Base-by-base conservation (phyloP, 1,284 basidiomycete genomes). In the Microbotryum violaceum region DNA sequence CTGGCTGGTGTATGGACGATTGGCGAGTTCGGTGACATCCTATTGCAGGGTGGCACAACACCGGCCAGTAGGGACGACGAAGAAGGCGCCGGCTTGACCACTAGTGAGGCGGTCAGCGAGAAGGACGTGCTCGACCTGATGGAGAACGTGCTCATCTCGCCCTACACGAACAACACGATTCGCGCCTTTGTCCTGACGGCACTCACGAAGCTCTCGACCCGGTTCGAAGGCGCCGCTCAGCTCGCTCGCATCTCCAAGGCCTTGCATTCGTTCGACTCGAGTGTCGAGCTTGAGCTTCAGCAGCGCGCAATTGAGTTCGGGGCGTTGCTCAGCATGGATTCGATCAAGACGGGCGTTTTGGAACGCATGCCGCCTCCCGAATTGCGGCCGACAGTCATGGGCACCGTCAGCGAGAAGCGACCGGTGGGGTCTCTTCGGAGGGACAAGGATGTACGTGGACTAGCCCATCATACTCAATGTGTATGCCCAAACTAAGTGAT, bases 351-450 rank as follows among this genome's bases (percentile, higher is more conserved):
- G n/a, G 96, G 92, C 51, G 92, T 99, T 1, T 77, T 98, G 62
- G 96, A 98, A 78, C 84, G 91, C 60, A 99, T 99, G 96, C 96
- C 96, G 8, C 89, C 91, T 6, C 96, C 96, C 3, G 94, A 98
- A 75, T 79, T 98, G 71, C 93, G 91, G 76, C 86, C 88, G 25
- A 94, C 92, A 4, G 88, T 97, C 5, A 88, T 93, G 81, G 92
- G 90, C 56, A 83, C 87, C 88, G 91, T 92, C 60, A 91, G 88
- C 76, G 92, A 97, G 77, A 88, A 91, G 72, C 91, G 91, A 72
- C 87, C 89, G 46, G 92, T 97, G 29, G 92, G 92, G 6, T 91
- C 90, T 6, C 89, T 91, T 3, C 80, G 83, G 70, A 82, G 81
- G 33, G 83, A 85, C 55, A 87, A 85, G 75, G 88, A 91, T 68